Conservation (phyloP, 305 asterid species). For the Lippia alba region DNA sequence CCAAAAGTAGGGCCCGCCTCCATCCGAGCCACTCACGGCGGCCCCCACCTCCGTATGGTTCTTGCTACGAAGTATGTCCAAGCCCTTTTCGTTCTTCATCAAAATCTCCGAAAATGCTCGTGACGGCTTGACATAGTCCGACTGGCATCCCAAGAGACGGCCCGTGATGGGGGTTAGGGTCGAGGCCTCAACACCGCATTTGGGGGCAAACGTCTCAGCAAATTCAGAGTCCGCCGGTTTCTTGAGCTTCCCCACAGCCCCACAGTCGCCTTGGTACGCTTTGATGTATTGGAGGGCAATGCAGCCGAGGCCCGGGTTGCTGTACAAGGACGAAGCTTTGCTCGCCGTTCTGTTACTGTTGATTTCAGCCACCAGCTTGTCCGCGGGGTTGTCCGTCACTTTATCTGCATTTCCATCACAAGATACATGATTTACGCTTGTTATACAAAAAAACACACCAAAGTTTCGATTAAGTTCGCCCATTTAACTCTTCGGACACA, state of each 20-base stretch:
- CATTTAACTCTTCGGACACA: not conserved
- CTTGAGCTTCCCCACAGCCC: slow-evolving; percentile 72
- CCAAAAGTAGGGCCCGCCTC: slow-evolving; percentile 87
- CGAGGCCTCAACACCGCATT: slow-evolving; percentile 61
- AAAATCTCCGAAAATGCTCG: slow-evolving; percentile 68
- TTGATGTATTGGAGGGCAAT: slow-evolving; percentile 88
- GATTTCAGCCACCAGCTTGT: slow-evolving; percentile 57
- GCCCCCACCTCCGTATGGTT: slow-evolving; percentile 93
- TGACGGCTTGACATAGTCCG: slow-evolving; percentile 60
- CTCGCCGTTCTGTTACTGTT: slow-evolving; percentile 76
- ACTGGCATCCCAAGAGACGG: slow-evolving; percentile 82
- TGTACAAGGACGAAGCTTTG: slow-evolving; percentile 63
- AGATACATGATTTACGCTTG: slow-evolving; percentile 3
- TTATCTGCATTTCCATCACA: slow-evolving; percentile 52
- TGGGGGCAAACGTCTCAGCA: slow-evolving; percentile 78
- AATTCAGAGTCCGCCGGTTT: slow-evolving; percentile 70
- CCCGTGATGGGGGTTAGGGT: slow-evolving; percentile 79
- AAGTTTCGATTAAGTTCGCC: not conserved
- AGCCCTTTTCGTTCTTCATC: slow-evolving; percentile 61
- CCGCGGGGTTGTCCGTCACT: slow-evolving; percentile 89
- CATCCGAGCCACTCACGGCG: slow-evolving; percentile 79
- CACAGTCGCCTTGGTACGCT: slow-evolving; percentile 82
- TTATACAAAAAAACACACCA: not conserved
- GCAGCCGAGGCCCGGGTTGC: slow-evolving; percentile 87
- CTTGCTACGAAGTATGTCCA: slow-evolving; percentile 64